These are phyloP conservation scores for Nepenthes mirabilis DNA, from an alignment of 148 eudicot species.

Conservation along the genomic window DNA sequence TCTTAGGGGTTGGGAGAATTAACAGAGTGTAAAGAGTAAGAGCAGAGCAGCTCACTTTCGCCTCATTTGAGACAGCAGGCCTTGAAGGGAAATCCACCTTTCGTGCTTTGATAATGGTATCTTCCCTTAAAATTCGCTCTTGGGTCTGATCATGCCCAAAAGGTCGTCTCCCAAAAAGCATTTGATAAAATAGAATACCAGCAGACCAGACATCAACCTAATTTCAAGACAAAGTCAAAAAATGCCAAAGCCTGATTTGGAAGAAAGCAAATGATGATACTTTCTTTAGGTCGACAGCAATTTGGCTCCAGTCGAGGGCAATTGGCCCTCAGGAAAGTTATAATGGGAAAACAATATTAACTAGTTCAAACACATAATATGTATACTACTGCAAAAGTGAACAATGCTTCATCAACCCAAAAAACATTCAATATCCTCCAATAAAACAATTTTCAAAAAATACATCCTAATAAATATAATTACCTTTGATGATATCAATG, in stretches of 20 bases:
- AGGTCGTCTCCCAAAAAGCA: slow-evolving; percentile 95
- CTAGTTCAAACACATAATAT: too few relatives aligned
- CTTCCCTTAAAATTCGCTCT: slow-evolving; percentile 94
- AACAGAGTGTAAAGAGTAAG: slow-evolving; percentile 1
- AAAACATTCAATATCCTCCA: too few relatives aligned
- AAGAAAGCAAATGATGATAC: neutral
- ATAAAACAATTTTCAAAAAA: neutral
- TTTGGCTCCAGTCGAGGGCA: neutral
- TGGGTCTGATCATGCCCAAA: slow-evolving; percentile 97
- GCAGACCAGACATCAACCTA: slow-evolving; percentile 99
- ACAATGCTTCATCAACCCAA: too few relatives aligned
- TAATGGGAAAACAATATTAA: too few relatives aligned
- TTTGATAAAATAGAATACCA: slow-evolving; percentile 91
- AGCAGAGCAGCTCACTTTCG: slow-evolving; percentile 44
- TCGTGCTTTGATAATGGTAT: slow-evolving; percentile 91
- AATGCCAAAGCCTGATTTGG: neutral
- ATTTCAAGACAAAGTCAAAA: slow-evolving; percentile 7
- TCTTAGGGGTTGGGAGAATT: too few relatives aligned
- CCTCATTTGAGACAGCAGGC: slow-evolving; percentile 85
- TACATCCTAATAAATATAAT: neutral
- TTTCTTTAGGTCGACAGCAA: neutral
- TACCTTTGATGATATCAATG: slow-evolving; percentile 94
- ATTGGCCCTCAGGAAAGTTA: neutral
- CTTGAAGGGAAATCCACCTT: slow-evolving; percentile 95
- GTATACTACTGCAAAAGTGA: too few relatives aligned